These are phyloP conservation scores for Pichiaceae sp. DNA, from an alignment of 1,139 yeast species.

Conservation along the genomic window DNA sequence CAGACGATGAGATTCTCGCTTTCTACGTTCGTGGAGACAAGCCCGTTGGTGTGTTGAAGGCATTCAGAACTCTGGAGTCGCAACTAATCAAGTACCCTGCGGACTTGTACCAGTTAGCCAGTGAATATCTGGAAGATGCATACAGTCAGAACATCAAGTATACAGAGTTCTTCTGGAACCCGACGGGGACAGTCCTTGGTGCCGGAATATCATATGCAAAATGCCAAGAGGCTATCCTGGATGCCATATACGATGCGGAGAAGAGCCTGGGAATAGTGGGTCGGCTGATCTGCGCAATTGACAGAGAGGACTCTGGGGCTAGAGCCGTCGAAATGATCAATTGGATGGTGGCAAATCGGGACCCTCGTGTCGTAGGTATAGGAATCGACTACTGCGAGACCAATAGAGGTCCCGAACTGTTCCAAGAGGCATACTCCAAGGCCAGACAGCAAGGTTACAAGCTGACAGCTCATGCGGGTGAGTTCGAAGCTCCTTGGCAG, in stretches of 20 bases:
- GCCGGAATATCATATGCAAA: constrained; percentile 18
- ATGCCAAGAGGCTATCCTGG: constrained; percentile 18
- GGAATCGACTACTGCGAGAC: constrained; percentile 24
- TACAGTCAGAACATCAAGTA: constrained; percentile 17
- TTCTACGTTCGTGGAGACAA: constrained; percentile 23
- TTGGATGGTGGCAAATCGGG: constrained; percentile 16
- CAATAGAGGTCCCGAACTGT: constrained; percentile 20
- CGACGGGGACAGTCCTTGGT: constrained; percentile 21
- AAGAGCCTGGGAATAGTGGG: constrained; percentile 13
- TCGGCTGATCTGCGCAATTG: constrained; percentile 20
- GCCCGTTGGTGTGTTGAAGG: constrained; percentile 22
- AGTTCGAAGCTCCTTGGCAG: constrained; percentile 20
- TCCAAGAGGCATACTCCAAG: constrained; percentile 17
- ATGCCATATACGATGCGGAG: constrained; percentile 19
- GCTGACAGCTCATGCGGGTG: constrained; percentile 23
- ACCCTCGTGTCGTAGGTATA: constrained; percentile 19
- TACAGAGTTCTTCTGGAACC: constrained; percentile 24
- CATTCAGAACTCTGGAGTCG: constrained; percentile 20
- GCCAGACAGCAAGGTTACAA: constrained; percentile 18
- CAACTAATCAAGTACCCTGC: constrained; percentile 14
- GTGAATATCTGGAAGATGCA: constrained; percentile 19
- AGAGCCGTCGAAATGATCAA: constrained; percentile 18
- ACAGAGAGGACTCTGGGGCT: constrained; percentile 19
- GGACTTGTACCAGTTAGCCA: constrained; percentile 19
- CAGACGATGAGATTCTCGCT: constrained; percentile 17